phyloP scores from a whole-genome alignment of 83 land plant genomes.

The Picea mariana region DNA sequence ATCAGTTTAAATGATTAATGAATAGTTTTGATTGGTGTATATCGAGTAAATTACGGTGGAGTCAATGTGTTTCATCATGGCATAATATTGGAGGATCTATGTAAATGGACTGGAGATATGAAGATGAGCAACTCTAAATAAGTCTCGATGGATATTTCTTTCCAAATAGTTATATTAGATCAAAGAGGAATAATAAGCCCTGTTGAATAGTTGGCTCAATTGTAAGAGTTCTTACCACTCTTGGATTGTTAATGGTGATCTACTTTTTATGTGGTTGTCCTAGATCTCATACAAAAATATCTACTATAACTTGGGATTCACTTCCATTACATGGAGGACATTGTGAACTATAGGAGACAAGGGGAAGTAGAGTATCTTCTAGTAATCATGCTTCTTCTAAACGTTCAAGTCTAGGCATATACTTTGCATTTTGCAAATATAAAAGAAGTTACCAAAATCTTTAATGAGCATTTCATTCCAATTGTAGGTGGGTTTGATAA shows the following conservation, averaged over 20 bases:
- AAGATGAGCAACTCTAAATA: slow-evolving; percentile 30
- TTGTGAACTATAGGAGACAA: slow-evolving; percentile 40
- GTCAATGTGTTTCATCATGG: no score
- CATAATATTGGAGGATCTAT: no score
- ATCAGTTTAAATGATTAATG: no score
- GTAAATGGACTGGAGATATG: slow-evolving; percentile 74
- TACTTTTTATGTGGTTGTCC: slow-evolving; percentile 29
- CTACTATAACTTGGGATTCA: slow-evolving; percentile 49
- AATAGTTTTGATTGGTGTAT: no score
- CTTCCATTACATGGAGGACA: slow-evolving; percentile 58
- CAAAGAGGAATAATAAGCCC: not conserved
- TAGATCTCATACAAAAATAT: slow-evolving; percentile 25
- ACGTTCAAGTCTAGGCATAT: slow-evolving; percentile 55
- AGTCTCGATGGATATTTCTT: not conserved
- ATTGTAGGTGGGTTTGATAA: slow-evolving; percentile 86
- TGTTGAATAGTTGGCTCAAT: not conserved
- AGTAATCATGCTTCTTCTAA: slow-evolving; percentile 43
- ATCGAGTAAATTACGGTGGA: no score
- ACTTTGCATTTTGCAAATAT: slow-evolving; percentile 71
- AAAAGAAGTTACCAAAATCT: slow-evolving; percentile 71
- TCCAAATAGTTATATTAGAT: not conserved
- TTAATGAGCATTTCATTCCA: slow-evolving; percentile 62
- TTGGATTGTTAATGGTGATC: slow-evolving; percentile 25
- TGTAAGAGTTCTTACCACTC: slow-evolving; percentile 35
- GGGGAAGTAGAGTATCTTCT: slow-evolving; percentile 44